Percentiles rank a stretch among this genome's conserved stretches.
phyloP scores from a whole-genome alignment of 1,139 yeast species.

The Saccharomycopsis hybrid region DNA sequence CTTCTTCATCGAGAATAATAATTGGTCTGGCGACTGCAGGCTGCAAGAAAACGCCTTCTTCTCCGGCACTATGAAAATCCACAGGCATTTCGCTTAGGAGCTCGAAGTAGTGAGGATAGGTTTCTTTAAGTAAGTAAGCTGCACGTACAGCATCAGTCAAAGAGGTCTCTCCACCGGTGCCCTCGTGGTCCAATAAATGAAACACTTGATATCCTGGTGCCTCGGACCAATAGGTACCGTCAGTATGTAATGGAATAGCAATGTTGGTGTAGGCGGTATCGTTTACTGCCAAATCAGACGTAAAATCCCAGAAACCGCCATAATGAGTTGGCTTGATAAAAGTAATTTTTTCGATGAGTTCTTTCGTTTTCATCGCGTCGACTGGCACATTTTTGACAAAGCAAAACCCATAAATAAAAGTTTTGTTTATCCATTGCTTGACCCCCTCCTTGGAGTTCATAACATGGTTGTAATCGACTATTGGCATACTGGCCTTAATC shows the following conservation, averaged over 20 bases:
- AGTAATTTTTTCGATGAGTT: conserved; percentile 52
- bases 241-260: conserved; percentile 64
- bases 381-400: conserved; percentile 60
- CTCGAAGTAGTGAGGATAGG: conserved; percentile 50
- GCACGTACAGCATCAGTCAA: conserved; percentile 65
- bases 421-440: conserved; percentile 53
- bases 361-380: conserved; percentile 54
- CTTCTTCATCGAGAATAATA: conserved; percentile 38
- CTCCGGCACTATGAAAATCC: conserved; percentile 79
- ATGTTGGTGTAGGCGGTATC: conserved; percentile 74
- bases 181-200: conserved; percentile 55
- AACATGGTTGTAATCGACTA: conserved; percentile 43
- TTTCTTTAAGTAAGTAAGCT: conserved; percentile 43
- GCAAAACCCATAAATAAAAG: conserved; percentile 58
- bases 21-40: conserved; percentile 58
- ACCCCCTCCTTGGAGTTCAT: conserved; percentile 40
- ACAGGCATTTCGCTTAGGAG: conserved; percentile 46
- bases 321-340: conserved; percentile 70
- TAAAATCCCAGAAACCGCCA: conserved; percentile 80
- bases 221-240: conserved; percentile 75
- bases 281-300: conserved; percentile 62
- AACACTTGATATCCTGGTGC: conserved; percentile 72
- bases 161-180: conserved; percentile 69
- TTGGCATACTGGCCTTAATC: conserved; percentile 42
- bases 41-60: conserved; percentile 58